Percentiles rank a stretch among this genome's conserved stretches.
phyloP scores from a whole-genome alignment of 2,329 filamentous ascomycete genomes.

The Aphanocladium album region DNA sequence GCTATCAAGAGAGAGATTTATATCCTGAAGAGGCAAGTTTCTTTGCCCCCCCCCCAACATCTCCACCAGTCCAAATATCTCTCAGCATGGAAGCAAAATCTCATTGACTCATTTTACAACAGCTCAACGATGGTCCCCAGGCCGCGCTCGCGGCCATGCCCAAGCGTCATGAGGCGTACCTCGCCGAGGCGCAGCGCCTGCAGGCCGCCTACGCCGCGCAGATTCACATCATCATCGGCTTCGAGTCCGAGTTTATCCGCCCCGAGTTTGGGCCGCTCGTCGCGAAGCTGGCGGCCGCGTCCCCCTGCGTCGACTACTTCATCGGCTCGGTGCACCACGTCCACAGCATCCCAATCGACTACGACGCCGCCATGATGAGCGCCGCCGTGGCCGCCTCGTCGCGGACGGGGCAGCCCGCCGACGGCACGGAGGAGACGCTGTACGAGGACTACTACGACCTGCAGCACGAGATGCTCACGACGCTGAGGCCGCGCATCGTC shows the following conservation, averaged over 20 bases:
- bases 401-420: constrained; percentile 8
- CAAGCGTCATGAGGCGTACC: constrained; percentile 64
- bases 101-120: constrained; percentile 22
- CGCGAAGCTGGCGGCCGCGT: constrained; percentile 49
- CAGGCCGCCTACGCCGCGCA: constrained; percentile 62
- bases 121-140: constrained; percentile 43
- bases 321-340: constrained; percentile 92
- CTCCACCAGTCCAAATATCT: too few relatives aligned
- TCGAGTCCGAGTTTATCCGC: constrained; percentile 91
- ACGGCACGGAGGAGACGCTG: constrained; percentile 61
- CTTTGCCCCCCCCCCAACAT: background rate
- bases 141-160: constrained; percentile 43
- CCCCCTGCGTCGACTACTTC: constrained; percentile 74
- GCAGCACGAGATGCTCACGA: constrained; percentile 74
- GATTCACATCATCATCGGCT: constrained; percentile 80
- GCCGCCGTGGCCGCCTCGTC: constrained; percentile 31
- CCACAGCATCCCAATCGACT: constrained; percentile 83
- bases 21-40: constrained; percentile 79
- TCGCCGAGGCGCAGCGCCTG: constrained; percentile 68
- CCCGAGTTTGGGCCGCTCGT: constrained; percentile 57
- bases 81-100: background rate
- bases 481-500: constrained; percentile 69
- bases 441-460: constrained; percentile 84
- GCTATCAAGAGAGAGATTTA: constrained; percentile 65
- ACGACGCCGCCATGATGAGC: constrained; percentile 63